phyloP scores from a whole-genome alignment of 441 rosid genomes.

The Theobroma grandiflorum region DNA sequence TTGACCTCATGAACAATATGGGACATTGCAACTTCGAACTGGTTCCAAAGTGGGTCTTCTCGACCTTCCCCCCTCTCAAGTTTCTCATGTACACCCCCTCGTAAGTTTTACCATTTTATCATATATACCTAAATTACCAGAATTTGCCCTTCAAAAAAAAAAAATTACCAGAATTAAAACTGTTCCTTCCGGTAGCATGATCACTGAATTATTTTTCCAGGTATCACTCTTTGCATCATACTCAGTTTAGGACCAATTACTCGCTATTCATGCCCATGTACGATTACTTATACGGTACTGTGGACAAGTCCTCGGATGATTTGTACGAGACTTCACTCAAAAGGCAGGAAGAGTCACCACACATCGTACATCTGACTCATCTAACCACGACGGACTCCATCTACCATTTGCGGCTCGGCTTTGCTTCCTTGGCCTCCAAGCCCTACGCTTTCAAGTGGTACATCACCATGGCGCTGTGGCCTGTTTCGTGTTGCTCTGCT shows the following conservation, averaged over 20 bases:
- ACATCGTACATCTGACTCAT: neutral
- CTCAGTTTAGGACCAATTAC: constrained; percentile 2
- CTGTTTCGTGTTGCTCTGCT: constrained; percentile 3
- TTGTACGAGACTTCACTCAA: neutral
- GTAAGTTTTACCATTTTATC: constrained; percentile 24
- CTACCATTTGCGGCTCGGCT: constrained; percentile 30
- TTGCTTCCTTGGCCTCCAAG: constrained; percentile 26
- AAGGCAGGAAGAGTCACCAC: neutral
- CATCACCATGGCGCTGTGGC: constrained; percentile 2
- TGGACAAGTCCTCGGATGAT: neutral
- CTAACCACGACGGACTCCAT: neutral
- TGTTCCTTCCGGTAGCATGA: too few relatives aligned
- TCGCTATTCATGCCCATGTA: neutral
- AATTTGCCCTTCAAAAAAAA: too few relatives aligned
- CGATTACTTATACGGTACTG: neutral
- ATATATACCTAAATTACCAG: neutral
- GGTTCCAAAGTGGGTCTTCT: constrained; percentile 39
- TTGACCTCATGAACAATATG: constrained; percentile 52
- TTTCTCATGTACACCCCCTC: constrained; percentile 49
- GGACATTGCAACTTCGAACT: constrained; percentile 49
- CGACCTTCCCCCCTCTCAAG: constrained; percentile 43
- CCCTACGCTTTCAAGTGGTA: neutral
- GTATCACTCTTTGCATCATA: constrained; percentile 8
- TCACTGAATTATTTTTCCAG: neutral
- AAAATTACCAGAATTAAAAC: neutral